Evolutionary conservation across 2,329 filamentous ascomycete genomes (phyloP), one percentile per base, ranked within the genome.

Genomic region (Orbilia oligospora): DNA sequence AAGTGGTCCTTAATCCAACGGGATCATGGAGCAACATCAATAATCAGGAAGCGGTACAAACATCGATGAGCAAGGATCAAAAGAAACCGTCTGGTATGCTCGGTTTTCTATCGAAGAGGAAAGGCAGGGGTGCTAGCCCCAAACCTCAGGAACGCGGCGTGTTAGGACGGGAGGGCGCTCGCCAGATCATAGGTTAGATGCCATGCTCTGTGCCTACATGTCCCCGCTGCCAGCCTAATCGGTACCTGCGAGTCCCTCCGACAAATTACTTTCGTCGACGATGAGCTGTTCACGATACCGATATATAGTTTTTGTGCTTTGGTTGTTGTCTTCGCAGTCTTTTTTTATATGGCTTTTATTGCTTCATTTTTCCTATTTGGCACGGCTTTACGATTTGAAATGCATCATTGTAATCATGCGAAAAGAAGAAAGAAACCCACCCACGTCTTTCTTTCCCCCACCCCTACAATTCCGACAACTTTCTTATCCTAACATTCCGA

Each of bases 121-220:
- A 93, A 86, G 93, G 94, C 30, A 88, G 94, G 80, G 93, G 94
- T 70, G 91, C 94, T 84, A 97, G 94, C 83, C 96, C 96, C 0
- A 97, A 97, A 86, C 94, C 94, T 27, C 95, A 93, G 84, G 94
- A 98, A 85, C 89, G 93, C 70, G 96, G 96, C 75, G 94, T 99
- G 6, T 84, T 99, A 75, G 96, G 96, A 72, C 98, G 98, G 83
- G 94, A 98, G 84, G 96, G 96, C 16, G 94, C 96, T 10, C 88
- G 96, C 83, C 91, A 93, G 80, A 89, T 95, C 71, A 91, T 95
- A 83, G 91, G 89, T 82, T 92, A 86, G 86, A 81, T 58, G 49
- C 69, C 58, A 48, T 72, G 66, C 22, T 76, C 75, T 75, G 49
- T 58, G 58, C 56, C 58, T 18, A 20, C 24, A 51, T 69, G 72